Evolutionary conservation across 2,329 filamentous ascomycete genomes (phyloP).

Genomic region (Samsoniella hepiali): DNA sequence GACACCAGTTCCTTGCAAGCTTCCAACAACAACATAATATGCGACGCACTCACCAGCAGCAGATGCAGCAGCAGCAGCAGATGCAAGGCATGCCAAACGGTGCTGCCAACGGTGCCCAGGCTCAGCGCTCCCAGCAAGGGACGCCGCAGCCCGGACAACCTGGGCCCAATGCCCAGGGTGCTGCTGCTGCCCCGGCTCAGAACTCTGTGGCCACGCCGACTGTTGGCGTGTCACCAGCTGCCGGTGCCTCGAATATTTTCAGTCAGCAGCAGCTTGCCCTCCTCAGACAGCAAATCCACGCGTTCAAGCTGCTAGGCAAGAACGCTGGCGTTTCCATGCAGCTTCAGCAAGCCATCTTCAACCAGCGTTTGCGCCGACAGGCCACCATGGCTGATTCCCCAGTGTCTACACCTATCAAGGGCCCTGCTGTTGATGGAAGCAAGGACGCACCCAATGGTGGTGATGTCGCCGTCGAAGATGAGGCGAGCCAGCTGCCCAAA

Average conservation of each 20-base stretch:
- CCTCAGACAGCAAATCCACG: conserved; percentile 80
- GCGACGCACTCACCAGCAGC: conserved; percentile 46
- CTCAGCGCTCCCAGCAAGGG: conserved; percentile 38
- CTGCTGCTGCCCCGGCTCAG: conserved; percentile 38
- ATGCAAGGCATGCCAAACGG: conserved; percentile 57
- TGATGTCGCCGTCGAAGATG: conserved; percentile 34
- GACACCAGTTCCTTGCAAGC: conserved; percentile 68
- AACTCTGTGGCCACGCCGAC: conserved; percentile 31
- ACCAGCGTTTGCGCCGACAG: conserved; percentile 64
- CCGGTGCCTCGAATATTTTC: conserved; percentile 56
- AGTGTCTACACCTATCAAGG: conserved; percentile 35
- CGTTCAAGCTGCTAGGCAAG: conserved; percentile 86
- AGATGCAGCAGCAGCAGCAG: conserved; percentile 40
- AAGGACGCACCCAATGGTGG: conserved; percentile 35
- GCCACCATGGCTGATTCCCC: conserved; percentile 50
- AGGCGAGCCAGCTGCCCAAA: conserved; percentile 35
- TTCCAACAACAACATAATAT: conserved; percentile 65
- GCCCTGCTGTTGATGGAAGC: conserved; percentile 24
- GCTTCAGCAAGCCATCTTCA: conserved; percentile 80
- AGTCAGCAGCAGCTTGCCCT: conserved; percentile 74
- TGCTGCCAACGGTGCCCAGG: conserved; percentile 48
- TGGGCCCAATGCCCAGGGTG: conserved; percentile 34
- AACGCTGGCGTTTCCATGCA: conserved; percentile 76
- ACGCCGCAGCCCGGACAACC: conserved; percentile 32
- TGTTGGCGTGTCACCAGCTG: conserved; percentile 31